Evolutionary conservation across 73 alveolate species (phyloP), one percentile per base, ranked within the genome.

Genomic region (Paramecium octaurelia): DNA sequence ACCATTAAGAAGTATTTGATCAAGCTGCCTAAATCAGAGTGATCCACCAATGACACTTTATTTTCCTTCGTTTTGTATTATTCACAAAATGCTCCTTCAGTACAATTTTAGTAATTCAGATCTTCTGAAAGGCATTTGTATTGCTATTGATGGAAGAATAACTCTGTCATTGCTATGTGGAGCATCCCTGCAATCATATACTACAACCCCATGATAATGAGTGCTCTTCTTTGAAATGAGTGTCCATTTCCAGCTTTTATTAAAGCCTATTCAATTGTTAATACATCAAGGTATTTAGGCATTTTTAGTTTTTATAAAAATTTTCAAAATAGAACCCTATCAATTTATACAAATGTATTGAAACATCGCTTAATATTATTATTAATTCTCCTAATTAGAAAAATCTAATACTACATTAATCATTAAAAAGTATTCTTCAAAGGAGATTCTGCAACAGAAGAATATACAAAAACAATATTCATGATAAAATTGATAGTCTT

Each of bases 161-260:
- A 12, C 12, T 75, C 23, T 14, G 57, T 75, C 57, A 75, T 40
- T 14, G 88, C 88, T 75, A 75, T 36, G 10, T 75, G 42, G 6
- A 75, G 21, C 58, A 75, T 40, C 38, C 88, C 88, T 4, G 88
- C 88, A 34, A 75, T 24, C 60, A 75, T 75, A 36, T 34, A 75
- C n/a, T 75, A 40, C 21, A 75, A 60, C 7, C 88, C 88, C 60
- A 75, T 75, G 14, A 75, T 36, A 14, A 75, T 75, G 4, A 75
- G 35, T 14, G 88, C 88, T 35, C 88, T 75, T 16, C 58, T 75
- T 40, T 75, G n/a, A 36, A 75, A 75, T 14, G 4, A 2, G 40
- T 75, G 88, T 34, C 88, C 88, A 75, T 75, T 75, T 11, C 88
- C 88, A 4, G 88, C 88, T 44, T 75, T 75, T 21, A 75, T 75